A percentile compares a stretch with the other conserved stretches of the same genome.
Conservation (phyloP, 169 alveolate species). For the Cryptosporidium muris region DNA sequence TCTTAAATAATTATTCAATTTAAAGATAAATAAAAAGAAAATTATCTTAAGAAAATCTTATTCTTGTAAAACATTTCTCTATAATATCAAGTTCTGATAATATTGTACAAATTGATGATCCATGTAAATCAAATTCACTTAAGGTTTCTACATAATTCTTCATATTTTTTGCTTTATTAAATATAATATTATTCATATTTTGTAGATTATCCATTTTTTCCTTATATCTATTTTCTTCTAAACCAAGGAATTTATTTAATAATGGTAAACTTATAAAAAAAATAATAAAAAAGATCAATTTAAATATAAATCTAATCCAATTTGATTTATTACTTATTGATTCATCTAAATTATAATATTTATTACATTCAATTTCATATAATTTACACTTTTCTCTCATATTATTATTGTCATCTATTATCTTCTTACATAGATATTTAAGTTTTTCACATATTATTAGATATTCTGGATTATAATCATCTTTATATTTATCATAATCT, state of each 20-base stretch:
- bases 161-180: not conserved
- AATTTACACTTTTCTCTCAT: conserved; percentile 1
- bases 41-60: conserved; percentile 34
- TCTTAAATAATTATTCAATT: not conserved
- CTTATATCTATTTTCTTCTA: not conserved
- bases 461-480: not conserved
- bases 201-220: not conserved
- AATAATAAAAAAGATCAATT: too few species aligned
- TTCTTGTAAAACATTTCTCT: conserved; percentile 57
- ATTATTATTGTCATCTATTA: conserved; percentile 29
- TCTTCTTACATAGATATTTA: conserved; percentile 26
- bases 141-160: not conserved
- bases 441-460: conserved; percentile 12
- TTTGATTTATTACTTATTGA: too few species aligned
- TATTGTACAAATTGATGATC: conserved; percentile 38
- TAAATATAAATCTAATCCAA: too few species aligned
- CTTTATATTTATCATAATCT: too few species aligned
- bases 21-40: too few species aligned
- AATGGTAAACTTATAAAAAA: too few species aligned
- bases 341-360: too few species aligned
- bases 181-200: not conserved
- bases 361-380: too few species aligned
- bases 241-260: not conserved
- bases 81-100: conserved; percentile 52
- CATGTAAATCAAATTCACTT: not conserved